phyloP scores from a whole-genome alignment of 2,329 filamentous ascomycete genomes.

The Trichoderma cornu-damae region DNA sequence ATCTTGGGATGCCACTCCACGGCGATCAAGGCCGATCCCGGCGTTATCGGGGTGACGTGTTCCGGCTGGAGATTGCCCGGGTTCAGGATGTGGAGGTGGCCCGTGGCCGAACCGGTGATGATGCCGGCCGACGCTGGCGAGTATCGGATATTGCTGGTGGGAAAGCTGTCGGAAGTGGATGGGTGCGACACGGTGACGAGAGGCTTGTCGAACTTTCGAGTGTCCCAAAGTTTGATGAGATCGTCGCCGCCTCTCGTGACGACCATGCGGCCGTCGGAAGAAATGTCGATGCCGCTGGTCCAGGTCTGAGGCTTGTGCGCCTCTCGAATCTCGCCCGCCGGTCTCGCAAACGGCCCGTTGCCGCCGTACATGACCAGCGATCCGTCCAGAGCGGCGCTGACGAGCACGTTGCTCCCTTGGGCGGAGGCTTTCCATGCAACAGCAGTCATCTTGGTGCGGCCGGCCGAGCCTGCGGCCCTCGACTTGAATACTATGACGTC shows the following conservation, averaged over 20 bases:
- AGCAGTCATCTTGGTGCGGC: conserved; percentile 88
- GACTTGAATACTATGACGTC: conserved; percentile 97
- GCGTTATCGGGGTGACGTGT: conserved; percentile 82
- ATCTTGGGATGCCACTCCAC: conserved; percentile 91
- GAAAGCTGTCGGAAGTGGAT: conserved; percentile 78
- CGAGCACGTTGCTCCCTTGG: conserved; percentile 72
- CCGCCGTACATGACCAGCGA: conserved; percentile 89
- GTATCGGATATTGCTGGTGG: conserved; percentile 83
- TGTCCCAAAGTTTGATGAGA: conserved; percentile 94
- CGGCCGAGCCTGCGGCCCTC: conserved; percentile 77
- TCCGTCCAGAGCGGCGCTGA: conserved; percentile 81
- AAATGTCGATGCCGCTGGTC: conserved; percentile 90
- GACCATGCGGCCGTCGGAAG: conserved; percentile 81
- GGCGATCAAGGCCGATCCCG: conserved; percentile 73
- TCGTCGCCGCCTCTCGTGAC: conserved; percentile 89
- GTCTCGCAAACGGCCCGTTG: conserved; percentile 77
- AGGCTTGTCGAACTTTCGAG: conserved; percentile 87
- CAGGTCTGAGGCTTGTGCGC: conserved; percentile 80
- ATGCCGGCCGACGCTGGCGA: conserved; percentile 78
- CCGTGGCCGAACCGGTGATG: conserved; percentile 80
- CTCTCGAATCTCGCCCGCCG: conserved; percentile 74
- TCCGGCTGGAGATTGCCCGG: conserved; percentile 84
- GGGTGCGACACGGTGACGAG: conserved; percentile 72
- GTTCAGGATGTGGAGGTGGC: conserved; percentile 88
- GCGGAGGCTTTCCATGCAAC: conserved; percentile 76